A percentile compares a stretch with the other conserved stretches of the same genome.
Evolutionary conservation across 2,329 filamentous ascomycete species (phyloP).

Genomic region (Sporothrix pallida): DNA sequence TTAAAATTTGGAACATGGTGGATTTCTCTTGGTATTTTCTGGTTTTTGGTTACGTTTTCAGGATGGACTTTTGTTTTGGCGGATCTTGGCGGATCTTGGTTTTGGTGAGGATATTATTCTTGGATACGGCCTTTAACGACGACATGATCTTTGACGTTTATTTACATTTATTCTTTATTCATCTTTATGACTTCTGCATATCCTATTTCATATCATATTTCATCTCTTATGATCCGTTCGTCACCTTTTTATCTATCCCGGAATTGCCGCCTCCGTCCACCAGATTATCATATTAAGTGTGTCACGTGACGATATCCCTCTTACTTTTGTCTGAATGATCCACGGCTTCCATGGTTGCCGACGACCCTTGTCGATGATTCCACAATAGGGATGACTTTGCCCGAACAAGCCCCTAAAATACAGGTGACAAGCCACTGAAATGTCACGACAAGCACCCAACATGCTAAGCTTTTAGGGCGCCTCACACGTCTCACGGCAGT

Average conservation of each 20-base stretch:
- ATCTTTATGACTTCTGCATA: background rate
- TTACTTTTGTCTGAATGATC: background rate
- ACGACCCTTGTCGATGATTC: background rate
- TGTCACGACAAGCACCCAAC: no score
- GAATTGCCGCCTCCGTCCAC: background rate
- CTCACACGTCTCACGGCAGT: background rate
- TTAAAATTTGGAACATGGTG: no score
- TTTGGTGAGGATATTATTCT: background rate
- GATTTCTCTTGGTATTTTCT: no score
- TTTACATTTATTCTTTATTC: background rate
- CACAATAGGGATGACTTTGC: background rate
- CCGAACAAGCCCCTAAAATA: background rate
- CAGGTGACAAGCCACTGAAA: background rate
- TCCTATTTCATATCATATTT: no score
- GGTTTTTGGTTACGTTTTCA: background rate
- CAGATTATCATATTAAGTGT: background rate
- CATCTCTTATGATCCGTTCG: no score
- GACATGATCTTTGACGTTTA: background rate
- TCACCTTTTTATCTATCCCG: background rate
- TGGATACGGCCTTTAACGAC: background rate
- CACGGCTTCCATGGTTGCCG: background rate
- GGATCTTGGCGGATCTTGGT: background rate
- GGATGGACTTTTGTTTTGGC: background rate
- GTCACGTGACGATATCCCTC: background rate
- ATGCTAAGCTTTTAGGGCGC: no score